Conservation (phyloP, 768 basidiomycete genomes). For the Rhizopogon sp. region DNA sequence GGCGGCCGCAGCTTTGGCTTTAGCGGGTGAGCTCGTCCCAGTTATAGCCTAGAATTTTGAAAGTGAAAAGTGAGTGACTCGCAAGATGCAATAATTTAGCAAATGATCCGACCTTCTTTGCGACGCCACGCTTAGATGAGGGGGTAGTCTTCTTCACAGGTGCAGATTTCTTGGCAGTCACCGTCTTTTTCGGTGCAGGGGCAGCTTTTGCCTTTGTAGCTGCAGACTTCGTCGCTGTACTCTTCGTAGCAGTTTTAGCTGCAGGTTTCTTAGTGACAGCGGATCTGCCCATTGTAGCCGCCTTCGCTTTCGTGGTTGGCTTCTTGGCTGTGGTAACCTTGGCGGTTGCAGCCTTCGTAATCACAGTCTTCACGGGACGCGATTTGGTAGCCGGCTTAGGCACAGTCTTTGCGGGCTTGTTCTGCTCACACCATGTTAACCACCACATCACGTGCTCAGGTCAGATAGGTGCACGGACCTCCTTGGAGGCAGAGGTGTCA, state of each 20-base stretch:
- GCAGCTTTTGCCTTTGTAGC: constrained; percentile 21
- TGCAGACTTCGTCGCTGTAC: constrained; percentile 11
- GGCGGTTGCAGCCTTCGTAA: constrained; percentile 16
- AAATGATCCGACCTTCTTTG: constrained; percentile 52
- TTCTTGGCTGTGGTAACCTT: constrained; percentile 22
- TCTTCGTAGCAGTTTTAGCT: constrained; percentile 30
- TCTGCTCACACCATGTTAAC: constrained; percentile 13
- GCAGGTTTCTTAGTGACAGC: constrained; percentile 37
- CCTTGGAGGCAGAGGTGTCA: constrained; percentile 52
- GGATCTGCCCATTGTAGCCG: constrained; percentile 23
- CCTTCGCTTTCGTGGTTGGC: constrained; percentile 32
- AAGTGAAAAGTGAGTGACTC: neutral
- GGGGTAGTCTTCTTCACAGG: constrained; percentile 35
- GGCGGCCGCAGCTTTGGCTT: constrained; percentile 22
- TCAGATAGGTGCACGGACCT: constrained; percentile 35
- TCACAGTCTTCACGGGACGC: constrained; percentile 23
- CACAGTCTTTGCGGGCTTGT: constrained; percentile 29
- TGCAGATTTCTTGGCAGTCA: constrained; percentile 26
- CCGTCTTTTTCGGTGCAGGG: constrained; percentile 25
- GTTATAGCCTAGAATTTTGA: constrained; percentile 41
- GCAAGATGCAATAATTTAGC: neutral
- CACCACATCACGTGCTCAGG: constrained; percentile 15
- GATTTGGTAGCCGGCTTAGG: constrained; percentile 19
- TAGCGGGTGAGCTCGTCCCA: constrained; percentile 39
- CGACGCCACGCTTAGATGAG: constrained; percentile 44